Base-by-base conservation (phyloP, 495 filamentous ascomycete genomes). In the Aspergillus leporis region DNA sequence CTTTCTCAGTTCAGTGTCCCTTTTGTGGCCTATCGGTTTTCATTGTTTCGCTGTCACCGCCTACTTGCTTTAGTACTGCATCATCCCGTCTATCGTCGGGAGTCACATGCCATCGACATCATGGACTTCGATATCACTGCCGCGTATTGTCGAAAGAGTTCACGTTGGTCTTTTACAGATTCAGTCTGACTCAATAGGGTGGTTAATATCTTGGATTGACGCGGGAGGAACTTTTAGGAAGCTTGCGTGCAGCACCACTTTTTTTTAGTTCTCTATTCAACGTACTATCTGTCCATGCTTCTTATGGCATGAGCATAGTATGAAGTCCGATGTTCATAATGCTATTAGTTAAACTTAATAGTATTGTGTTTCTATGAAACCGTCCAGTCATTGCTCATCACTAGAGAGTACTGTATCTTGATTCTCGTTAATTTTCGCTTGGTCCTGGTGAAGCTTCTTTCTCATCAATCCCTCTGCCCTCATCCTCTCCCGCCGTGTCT, bases 401-500 rank as follows among this genome's bases (percentile, higher is more conserved):
- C 16, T 47, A 47, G 19, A 3, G 23, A 21, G 19, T 23, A 21
- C 31, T 43, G 32, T 6, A 19, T 57, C 51, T 8, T 48, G 7
- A 23, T 32, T 30, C 40, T 65, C 38, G 70, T 70, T 21, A 19
- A 50, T 32, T 31, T 31, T 54, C 19, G 21, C 49, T 52, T 66
- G 62, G n/a, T 55, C 59, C 45, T 68, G 67, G 46, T 69, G 56
- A 1, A 66, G 49, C 52, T 62, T 68, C 56, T 77, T 81, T 63
- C 73, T 78, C 62, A 55, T 70, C 48, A 90, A 62, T 0, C 87
- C 87, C 63, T 89, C 87, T 18, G 74, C 78, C 64, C 81, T 79
- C 73, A 85, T 88, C 57, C 85, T 82, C 70, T 82, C 81, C 59
- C 73, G 81, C 53, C 86, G 77, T 7, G 62, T 71, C 46, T 83